These are phyloP conservation scores for Kodamaea plutei DNA, from an alignment of 1,139 yeast species.

Conservation along the genomic window DNA sequence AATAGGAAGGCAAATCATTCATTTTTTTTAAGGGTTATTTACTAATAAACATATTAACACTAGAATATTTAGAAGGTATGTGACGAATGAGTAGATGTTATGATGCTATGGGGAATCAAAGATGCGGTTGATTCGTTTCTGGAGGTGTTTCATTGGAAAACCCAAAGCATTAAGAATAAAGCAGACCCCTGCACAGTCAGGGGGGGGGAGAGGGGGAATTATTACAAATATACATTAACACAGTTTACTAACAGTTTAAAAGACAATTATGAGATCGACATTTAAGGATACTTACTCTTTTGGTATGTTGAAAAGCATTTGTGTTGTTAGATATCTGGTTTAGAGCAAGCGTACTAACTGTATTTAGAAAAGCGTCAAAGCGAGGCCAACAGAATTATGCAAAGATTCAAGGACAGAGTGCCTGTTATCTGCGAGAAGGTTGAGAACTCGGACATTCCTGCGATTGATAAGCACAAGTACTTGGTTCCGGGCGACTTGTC, in stretches of 20 bases:
- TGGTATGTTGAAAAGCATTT: slow-evolving; percentile 51
- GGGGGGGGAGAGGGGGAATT: no score
- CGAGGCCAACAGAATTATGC: slow-evolving; percentile 87
- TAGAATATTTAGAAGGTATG: not conserved
- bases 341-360: not conserved
- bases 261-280: slow-evolving; percentile 68
- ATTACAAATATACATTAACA: no score
- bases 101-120: no score
- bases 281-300: slow-evolving; percentile 90
- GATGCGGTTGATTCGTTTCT: no score
- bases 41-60: not conserved
- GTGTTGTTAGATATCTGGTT: no score
- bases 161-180: no score
- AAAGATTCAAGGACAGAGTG: slow-evolving; percentile 85
- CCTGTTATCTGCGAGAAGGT: slow-evolving; percentile 98
- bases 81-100: no score
- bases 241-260: no score
- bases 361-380: slow-evolving; percentile 83
- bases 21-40: slow-evolving; percentile 6
- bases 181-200: no score
- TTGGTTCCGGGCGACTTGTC: slow-evolving; percentile 94
- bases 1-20: slow-evolving; percentile 8
- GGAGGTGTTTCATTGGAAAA: no score
- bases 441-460: slow-evolving; percentile 93
- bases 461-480: slow-evolving; percentile 94